A percentile compares a stretch with the other conserved stretches of the same genome.
Evolutionary conservation across 306 rosid genomes (phyloP).

Genomic region (Inga oerstediana): DNA sequence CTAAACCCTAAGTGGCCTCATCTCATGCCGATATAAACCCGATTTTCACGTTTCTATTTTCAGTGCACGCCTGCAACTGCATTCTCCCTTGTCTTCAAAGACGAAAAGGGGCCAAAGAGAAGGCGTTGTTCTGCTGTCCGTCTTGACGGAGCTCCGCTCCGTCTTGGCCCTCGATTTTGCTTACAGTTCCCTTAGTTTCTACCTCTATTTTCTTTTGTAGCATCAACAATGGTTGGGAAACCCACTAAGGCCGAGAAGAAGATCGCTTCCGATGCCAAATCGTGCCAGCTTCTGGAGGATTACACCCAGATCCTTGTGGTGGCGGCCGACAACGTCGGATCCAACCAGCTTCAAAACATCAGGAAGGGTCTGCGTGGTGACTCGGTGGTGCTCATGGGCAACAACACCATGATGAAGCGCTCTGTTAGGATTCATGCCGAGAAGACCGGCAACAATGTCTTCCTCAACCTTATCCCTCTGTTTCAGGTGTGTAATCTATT

Average conservation of each 20-base stretch:
- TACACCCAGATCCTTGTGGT: conserved; percentile 74
- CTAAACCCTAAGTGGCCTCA: not conserved
- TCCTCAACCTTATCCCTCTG: conserved; percentile 78
- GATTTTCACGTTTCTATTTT: not conserved
- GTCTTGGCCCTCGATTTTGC: conserved; percentile 85
- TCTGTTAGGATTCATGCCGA: conserved; percentile 70
- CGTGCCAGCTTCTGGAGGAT: conserved; percentile 73
- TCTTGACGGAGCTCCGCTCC: conserved; percentile 57
- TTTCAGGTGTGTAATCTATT: conserved; percentile 52
- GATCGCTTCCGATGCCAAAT: conserved; percentile 67
- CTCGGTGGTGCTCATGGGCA: conserved; percentile 87
- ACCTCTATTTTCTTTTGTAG: not conserved
- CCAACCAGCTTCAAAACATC: conserved; percentile 84
- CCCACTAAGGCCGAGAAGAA: conserved; percentile 85
- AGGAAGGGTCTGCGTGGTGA: conserved; percentile 85
- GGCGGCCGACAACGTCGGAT: conserved; percentile 91
- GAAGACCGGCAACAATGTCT: conserved; percentile 65
- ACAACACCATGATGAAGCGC: conserved; percentile 99
- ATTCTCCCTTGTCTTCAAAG: not conserved
- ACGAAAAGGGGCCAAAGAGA: conserved; percentile 64
- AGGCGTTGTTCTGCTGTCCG: conserved; percentile 66
- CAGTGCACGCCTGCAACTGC: not conserved
- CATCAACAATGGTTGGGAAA: conserved; percentile 52
- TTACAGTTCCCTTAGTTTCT: no score
- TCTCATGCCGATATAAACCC: not conserved